Conservation (phyloP, 805 yeast species). For the Maudiozyma bulderi region DNA sequence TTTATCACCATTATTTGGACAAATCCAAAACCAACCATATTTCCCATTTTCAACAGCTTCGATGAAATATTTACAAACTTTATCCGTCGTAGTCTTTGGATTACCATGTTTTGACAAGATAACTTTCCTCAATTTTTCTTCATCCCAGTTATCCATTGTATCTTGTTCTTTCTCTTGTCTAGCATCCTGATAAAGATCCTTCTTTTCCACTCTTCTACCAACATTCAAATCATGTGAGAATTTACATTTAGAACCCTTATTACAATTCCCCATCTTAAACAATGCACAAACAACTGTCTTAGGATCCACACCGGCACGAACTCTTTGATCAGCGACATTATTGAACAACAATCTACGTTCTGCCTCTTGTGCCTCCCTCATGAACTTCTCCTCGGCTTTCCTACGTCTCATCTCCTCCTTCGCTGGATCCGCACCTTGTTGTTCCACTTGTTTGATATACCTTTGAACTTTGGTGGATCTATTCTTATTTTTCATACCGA, state of each 20-base stretch:
- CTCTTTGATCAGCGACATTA: constrained; percentile 64
- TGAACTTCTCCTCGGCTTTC: constrained; percentile 71
- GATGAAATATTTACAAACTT: constrained; percentile 84
- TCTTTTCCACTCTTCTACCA: constrained; percentile 83
- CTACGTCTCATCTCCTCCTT: constrained; percentile 68
- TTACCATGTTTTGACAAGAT: constrained; percentile 90
- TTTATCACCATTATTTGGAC: constrained; percentile 88
- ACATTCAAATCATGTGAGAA: constrained; percentile 81
- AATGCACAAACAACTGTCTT: constrained; percentile 84
- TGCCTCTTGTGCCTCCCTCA: constrained; percentile 78
- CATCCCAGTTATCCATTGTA: constrained; percentile 96
- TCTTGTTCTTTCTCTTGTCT: constrained; percentile 62
- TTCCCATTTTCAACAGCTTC: constrained; percentile 96
- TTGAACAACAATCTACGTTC: constrained; percentile 78
- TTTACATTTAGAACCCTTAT: constrained; percentile 75
- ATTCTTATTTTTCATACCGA: constrained; percentile 92
- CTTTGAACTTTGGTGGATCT: constrained; percentile 85
- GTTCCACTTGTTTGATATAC: constrained; percentile 59
- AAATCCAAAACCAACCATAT: constrained; percentile 98
- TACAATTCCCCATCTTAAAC: constrained; percentile 81
- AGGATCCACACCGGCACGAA: constrained; percentile 96
- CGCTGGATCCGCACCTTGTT: constrained; percentile 44
- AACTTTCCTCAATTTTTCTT: constrained; percentile 81
- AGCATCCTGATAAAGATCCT: constrained; percentile 85
- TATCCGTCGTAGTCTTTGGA: constrained; percentile 87